phyloP scores from a whole-genome alignment of 768 basidiomycete genomes.

The Auricularia sp. region DNA sequence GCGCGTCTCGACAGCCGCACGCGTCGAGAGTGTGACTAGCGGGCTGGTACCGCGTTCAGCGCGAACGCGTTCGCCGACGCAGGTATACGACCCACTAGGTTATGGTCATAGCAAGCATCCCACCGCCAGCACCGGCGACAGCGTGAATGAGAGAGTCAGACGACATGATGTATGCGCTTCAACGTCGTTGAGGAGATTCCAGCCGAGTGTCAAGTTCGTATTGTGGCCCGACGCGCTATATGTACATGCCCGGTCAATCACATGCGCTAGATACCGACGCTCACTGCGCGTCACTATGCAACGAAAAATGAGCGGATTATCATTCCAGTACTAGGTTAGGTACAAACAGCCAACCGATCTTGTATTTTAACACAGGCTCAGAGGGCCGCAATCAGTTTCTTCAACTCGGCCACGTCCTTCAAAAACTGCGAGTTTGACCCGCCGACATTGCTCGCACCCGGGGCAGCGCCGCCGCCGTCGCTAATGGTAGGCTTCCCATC shows the following conservation, averaged over 20 bases:
- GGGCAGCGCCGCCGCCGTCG: constrained; percentile 32
- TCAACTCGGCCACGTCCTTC: constrained; percentile 65
- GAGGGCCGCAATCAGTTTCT: constrained; percentile 42
- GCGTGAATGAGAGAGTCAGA: constrained; percentile 76
- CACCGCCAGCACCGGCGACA: constrained; percentile 80
- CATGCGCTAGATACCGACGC: too few relatives aligned
- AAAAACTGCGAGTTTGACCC: constrained; percentile 50
- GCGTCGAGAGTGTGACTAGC: constrained; percentile 82
- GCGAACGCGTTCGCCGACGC: background rate
- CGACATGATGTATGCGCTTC: background rate
- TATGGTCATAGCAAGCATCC: constrained; percentile 82
- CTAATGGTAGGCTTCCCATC: constrained; percentile 51
- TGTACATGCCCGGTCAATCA: too few relatives aligned
- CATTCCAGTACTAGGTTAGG: background rate
- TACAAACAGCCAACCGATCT: background rate
- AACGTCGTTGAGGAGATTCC: background rate
- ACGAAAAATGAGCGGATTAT: too few relatives aligned
- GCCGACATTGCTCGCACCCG: constrained; percentile 16
- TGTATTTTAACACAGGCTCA: constrained; percentile 6
- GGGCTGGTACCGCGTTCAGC: constrained; percentile 42
- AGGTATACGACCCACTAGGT: constrained; percentile 52
- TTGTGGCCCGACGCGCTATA: background rate
- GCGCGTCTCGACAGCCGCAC: constrained; percentile 84
- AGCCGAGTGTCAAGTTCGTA: background rate
- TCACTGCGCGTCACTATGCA: too few relatives aligned